Base-by-base conservation (phyloP, 2,329 filamentous ascomycete genomes). In the Cytospora schulzeri region DNA sequence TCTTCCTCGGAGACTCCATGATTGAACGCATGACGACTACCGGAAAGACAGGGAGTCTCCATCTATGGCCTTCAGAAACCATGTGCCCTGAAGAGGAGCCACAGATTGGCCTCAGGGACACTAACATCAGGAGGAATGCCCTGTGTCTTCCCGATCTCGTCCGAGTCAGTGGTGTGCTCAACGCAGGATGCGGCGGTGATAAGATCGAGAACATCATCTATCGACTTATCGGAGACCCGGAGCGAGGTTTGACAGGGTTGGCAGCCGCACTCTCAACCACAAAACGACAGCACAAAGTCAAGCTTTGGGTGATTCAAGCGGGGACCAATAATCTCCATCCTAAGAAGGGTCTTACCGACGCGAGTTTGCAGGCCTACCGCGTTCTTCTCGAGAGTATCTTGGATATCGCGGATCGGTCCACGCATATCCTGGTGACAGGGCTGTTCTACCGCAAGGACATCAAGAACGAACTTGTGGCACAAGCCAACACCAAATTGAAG, bases 121-220 rank as follows among this genome's bases (percentile, higher is more conserved):
- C 57, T 14, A 65, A 57, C 19, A 19, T n/a, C 24, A 11, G 29
- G 5, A 35, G 29, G 11, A 2, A 4, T 24, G 12, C n/a, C 14
- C 26, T 12, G 17, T 6, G 11, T 2, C 29, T 38, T 2, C 24
- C 15, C 35, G 15, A n/a, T 57, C 35, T 19, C 26, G 45, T 24
- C 22, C 58, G 68, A 19, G 28, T 64, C 14, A 15, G 31, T 7
- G 52, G 57, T 5, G 61, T 68, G 15, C 64, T 71, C 12, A 70
- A 71, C 48, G 69, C 69, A 8, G 69, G 69, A n/a, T 70, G 70
- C 24, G 70, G 70, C 12, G 70, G 70, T 12, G 70, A 71, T 19
- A 71, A 69, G 54, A 68, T 69, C 17, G 64, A 71, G 51, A 71
- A 71, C 22, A 62, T 71, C 0, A 62, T 71, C 8, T 71, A 67